Percentiles rank a stretch among this genome's conserved stretches.
phyloP scores from a whole-genome alignment of 192 early-diverging fungal genomes.

The Helicostylum pulchrum region DNA sequence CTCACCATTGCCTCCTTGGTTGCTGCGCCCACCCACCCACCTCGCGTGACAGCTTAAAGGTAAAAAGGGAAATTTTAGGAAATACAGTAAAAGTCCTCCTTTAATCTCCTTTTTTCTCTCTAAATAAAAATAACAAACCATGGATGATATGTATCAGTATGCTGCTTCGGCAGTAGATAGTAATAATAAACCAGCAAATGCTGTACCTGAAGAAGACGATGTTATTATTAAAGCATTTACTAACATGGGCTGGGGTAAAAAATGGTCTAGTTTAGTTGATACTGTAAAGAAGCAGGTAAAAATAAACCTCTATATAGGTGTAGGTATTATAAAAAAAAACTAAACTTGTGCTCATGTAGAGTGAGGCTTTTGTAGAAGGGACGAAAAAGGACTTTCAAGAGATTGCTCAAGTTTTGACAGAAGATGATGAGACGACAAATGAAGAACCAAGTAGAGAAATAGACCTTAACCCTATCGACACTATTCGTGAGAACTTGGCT shows the following conservation, averaged over 20 bases:
- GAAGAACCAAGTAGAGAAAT: constrained; percentile 2
- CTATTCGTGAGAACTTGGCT: not conserved
- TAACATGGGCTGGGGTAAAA: constrained; percentile 25
- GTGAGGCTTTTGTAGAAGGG: constrained; percentile 45
- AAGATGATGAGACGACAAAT: constrained; percentile 28
- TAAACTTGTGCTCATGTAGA: constrained; percentile 1
- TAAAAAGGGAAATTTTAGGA: too few relatives aligned
- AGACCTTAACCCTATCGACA: not conserved
- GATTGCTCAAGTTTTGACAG: constrained; percentile 43
- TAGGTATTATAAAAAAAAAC: not conserved
- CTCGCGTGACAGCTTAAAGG: too few relatives aligned
- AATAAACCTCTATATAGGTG: not conserved
- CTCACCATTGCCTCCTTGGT: too few relatives aligned
- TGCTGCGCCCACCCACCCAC: too few relatives aligned
- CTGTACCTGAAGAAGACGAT: constrained; percentile 23
- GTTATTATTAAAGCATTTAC: constrained; percentile 33
- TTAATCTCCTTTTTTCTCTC: not conserved
- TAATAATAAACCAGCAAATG: constrained; percentile 12
- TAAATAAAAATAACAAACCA: constrained; percentile 5
- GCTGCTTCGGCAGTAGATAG: constrained; percentile 26
- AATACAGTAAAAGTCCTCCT: too few relatives aligned
- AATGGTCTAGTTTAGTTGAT: constrained; percentile 21
- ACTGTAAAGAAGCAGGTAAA: constrained; percentile 38
- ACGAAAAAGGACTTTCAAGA: constrained; percentile 51
- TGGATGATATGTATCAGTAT: constrained; percentile 39